Conservation (phyloP, 306 rosid genomes). For the Senna tora region DNA sequence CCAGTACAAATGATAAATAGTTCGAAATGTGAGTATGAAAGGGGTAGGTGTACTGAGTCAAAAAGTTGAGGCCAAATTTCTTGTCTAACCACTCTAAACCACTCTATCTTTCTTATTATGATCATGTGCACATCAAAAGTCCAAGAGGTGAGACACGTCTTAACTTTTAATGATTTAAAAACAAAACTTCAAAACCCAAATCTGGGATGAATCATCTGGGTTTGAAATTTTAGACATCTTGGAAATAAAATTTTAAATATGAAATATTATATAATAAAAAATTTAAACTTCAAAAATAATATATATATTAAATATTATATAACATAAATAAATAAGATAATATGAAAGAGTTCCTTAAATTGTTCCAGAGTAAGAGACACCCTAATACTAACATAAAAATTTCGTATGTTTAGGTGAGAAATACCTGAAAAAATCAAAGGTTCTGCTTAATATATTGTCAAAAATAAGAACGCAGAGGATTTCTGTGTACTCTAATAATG, state of each 20-base stretch:
- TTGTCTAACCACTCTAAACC: slow-evolving; percentile 39
- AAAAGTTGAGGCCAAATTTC: slow-evolving; percentile 20
- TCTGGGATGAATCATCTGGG: neutral
- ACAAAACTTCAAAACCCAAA: neutral
- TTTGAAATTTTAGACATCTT: neutral
- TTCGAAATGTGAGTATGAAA: neutral
- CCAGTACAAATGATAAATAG: slow-evolving; percentile 2
- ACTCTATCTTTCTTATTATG: slow-evolving; percentile 1
- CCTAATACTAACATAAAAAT: too few species aligned
- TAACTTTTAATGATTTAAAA: neutral
- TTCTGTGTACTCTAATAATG: neutral
- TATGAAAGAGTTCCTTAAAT: too few species aligned
- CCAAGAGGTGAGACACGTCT: slow-evolving; percentile 33
- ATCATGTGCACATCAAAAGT: slow-evolving; percentile 26
- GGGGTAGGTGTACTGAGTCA: slow-evolving; percentile 25
- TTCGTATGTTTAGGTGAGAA: neutral
- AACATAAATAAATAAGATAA: too few species aligned
- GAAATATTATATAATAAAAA: too few species aligned
- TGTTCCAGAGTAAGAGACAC: too few species aligned
- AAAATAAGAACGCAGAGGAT: slow-evolving; percentile 7
- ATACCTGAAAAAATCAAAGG: neutral
- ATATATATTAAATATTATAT: too few species aligned
- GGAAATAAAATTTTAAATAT: neutral
- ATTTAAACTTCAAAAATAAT: too few species aligned
- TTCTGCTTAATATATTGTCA: slow-evolving; percentile 15